Evolutionary conservation across 345 rosid species (phyloP).

Genomic region (Sisymbrium altissimum): DNA sequence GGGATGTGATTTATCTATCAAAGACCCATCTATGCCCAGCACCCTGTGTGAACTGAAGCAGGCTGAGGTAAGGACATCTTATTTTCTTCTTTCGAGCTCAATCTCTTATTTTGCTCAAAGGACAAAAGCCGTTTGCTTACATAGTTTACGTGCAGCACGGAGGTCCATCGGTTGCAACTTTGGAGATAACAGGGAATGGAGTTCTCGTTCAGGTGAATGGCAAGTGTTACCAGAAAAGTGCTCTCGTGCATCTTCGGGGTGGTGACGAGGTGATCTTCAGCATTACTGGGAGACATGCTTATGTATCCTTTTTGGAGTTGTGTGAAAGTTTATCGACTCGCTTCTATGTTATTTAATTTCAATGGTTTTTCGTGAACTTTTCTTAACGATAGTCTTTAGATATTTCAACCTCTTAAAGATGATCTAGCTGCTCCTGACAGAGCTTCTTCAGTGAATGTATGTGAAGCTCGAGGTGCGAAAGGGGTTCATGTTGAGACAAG

Average conservation of each 20-base stretch:
- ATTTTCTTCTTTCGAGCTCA: background rate
- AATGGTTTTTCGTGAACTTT: conserved; percentile 19
- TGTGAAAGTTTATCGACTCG: background rate
- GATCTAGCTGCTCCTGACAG: conserved; percentile 57
- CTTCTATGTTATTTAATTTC: conserved; percentile 2
- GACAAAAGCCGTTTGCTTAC: conserved; percentile 16
- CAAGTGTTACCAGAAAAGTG: conserved; percentile 46
- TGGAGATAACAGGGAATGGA: conserved; percentile 78
- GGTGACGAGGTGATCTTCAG: conserved; percentile 93
- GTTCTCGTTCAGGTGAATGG: conserved; percentile 88
- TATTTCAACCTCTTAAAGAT: conserved; percentile 77
- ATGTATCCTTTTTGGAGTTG: conserved; percentile 69
- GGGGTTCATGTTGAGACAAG: conserved; percentile 76
- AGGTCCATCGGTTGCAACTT: conserved; percentile 56
- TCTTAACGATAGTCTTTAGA: conserved; percentile 59
- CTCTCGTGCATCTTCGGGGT: conserved; percentile 54
- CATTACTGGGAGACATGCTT: conserved; percentile 70
- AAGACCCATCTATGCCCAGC: conserved; percentile 58
- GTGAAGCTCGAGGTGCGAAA: conserved; percentile 74
- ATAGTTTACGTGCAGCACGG: conserved; percentile 50
- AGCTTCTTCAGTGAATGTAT: conserved; percentile 60
- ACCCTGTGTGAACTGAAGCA: conserved; percentile 75
- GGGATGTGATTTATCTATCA: conserved; percentile 64
- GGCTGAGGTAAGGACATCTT: conserved; percentile 51
- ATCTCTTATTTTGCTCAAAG: background rate